A percentile compares a stretch with the other conserved stretches of the same genome.
Evolutionary conservation across 768 basidiomycete species (phyloP).

Genomic region (Tulasnella sp.): DNA sequence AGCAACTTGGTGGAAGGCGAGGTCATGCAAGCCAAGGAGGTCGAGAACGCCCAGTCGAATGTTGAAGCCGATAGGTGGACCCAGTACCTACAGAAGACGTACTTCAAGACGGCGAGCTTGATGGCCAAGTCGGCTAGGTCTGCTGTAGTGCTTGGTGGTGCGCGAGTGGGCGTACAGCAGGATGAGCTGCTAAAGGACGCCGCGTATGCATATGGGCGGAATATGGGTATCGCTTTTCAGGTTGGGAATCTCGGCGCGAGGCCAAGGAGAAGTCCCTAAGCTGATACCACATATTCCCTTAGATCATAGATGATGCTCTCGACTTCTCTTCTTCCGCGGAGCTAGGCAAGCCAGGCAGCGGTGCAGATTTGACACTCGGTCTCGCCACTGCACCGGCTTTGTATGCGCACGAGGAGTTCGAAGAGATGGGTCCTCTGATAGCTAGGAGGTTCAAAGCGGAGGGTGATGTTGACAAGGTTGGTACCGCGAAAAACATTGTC

Average conservation of each 20-base stretch:
- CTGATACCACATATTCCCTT: slow-evolving; percentile 5
- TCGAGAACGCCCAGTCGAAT: not conserved
- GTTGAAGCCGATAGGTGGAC: slow-evolving; percentile 43
- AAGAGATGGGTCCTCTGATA: slow-evolving; percentile 65
- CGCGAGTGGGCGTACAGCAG: slow-evolving; percentile 32
- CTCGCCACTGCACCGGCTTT: slow-evolving; percentile 78
- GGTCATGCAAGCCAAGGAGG: slow-evolving; percentile 49
- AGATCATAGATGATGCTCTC: slow-evolving; percentile 93
- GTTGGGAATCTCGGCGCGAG: no score
- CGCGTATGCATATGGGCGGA: slow-evolving; percentile 83
- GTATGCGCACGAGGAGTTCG: slow-evolving; percentile 77
- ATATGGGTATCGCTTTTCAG: slow-evolving; percentile 93
- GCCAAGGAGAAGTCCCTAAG: no score
- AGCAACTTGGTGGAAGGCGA: slow-evolving; percentile 96
- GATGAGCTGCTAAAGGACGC: slow-evolving; percentile 80
- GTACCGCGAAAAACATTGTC: no score
- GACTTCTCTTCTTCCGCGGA: slow-evolving; percentile 76
- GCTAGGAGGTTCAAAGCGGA: slow-evolving; percentile 60
- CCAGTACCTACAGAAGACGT: slow-evolving; percentile 81
- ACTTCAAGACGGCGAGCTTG: slow-evolving; percentile 82
- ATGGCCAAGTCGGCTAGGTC: slow-evolving; percentile 82
- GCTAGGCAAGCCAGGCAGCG: slow-evolving; percentile 79
- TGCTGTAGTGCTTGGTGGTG: slow-evolving; percentile 80
- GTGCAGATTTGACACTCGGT: slow-evolving; percentile 72
- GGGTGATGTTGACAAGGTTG: slow-evolving; percentile 72